A percentile compares a stretch with the other conserved stretches of the same genome.
phyloP scores from a whole-genome alignment of 495 filamentous ascomycete genomes.

The Podospora pseudoanserina region DNA sequence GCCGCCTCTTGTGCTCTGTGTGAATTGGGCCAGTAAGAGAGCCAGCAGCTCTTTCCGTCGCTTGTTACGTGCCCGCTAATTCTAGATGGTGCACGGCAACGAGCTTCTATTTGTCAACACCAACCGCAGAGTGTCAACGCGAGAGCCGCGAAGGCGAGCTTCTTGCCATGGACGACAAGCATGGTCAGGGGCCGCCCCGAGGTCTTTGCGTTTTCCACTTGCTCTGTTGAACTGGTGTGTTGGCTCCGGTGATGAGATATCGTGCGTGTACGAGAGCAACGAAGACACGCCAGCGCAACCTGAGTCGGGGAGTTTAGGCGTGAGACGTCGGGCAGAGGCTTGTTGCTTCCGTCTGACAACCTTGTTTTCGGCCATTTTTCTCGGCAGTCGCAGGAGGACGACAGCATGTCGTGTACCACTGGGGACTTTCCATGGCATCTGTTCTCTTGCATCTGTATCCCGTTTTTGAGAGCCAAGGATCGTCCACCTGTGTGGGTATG shows the following conservation, averaged over 20 bases:
- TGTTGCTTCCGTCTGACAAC: conserved; percentile 9
- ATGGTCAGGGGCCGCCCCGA: background rate
- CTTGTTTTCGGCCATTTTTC: conserved; percentile 16
- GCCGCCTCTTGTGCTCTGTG: background rate
- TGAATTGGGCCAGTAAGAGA: background rate
- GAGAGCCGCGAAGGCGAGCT: background rate
- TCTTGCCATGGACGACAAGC: background rate
- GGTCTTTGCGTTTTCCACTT: no score
- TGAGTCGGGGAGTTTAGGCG: background rate
- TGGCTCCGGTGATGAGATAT: background rate
- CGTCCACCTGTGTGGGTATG: background rate
- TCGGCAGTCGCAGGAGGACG: background rate
- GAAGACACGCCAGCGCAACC: background rate
- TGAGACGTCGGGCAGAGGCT: background rate
- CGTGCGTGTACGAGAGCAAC: background rate
- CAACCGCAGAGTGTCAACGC: background rate
- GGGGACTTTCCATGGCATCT: background rate
- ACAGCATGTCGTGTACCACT: background rate
- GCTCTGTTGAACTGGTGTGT: background rate
- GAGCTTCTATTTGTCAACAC: background rate
- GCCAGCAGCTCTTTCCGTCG: background rate
- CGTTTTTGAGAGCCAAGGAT: background rate
- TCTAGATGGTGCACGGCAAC: background rate
- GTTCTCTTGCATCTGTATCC: background rate
- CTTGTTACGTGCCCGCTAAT: background rate